These are phyloP conservation scores for Tricholoma saponaceum DNA, from an alignment of 768 basidiomycete species.

Conservation along the genomic window DNA sequence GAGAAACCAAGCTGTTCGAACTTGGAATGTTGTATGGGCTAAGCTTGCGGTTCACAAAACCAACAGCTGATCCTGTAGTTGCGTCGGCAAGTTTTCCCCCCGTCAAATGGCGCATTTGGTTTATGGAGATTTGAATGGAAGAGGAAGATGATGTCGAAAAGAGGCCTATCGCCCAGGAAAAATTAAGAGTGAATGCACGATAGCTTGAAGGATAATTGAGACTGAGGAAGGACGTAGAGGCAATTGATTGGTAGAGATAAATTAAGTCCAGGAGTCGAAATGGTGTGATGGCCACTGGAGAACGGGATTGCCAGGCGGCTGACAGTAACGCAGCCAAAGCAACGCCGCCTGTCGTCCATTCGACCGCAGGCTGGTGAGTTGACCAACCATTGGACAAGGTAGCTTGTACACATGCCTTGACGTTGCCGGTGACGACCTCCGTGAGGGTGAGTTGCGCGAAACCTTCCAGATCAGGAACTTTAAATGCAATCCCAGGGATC, in stretches of 20 bases:
- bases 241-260: conserved; percentile 82
- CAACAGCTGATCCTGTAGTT: conserved; percentile 56
- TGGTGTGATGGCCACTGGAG: conserved; percentile 57
- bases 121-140: conserved; percentile 71
- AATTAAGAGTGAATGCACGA: conserved; percentile 78
- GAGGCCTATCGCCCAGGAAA: conserved; percentile 84
- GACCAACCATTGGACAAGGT: conserved; percentile 92
- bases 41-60: conserved; percentile 74
- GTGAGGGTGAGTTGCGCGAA: conserved; percentile 76
- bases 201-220: conserved; percentile 89
- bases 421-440: conserved; percentile 61
- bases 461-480: conserved; percentile 89
- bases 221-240: conserved; percentile 70
- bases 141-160: conserved; percentile 50
- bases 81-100: conserved; percentile 71
- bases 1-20: background rate
- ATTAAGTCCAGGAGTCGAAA: conserved; percentile 80
- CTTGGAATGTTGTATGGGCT: conserved; percentile 65
- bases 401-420: conserved; percentile 88
- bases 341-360: conserved; percentile 72
- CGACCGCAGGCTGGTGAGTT: conserved; percentile 65
- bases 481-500: conserved; percentile 79
- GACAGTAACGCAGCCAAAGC: conserved; percentile 60
- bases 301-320: conserved; percentile 57
- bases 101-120: conserved; percentile 76